Percentiles rank a stretch among this genome's conserved stretches.
Conservation (phyloP, 805 yeast species). For the Kuraishia borneana region DNA sequence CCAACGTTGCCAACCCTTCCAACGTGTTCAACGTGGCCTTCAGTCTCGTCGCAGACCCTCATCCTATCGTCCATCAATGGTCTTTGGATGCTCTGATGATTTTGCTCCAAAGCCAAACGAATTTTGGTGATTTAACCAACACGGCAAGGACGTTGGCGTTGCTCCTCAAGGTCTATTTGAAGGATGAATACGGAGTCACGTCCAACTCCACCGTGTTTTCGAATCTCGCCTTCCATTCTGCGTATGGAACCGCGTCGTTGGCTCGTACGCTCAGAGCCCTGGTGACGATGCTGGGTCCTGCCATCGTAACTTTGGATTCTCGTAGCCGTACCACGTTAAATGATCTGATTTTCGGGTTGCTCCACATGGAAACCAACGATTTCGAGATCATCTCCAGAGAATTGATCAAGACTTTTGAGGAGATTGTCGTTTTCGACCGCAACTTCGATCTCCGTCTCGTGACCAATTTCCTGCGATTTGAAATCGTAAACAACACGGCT, state of each 20-base stretch:
- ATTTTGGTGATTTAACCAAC: slow-evolving; percentile 12
- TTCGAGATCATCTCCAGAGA: slow-evolving; percentile 24
- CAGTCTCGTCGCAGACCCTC: slow-evolving; percentile 66
- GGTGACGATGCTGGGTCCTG: slow-evolving; percentile 50
- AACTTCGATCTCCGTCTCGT: slow-evolving; percentile 15
- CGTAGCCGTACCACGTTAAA: slow-evolving; percentile 19
- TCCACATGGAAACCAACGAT: slow-evolving; percentile 19
- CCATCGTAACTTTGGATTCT: slow-evolving; percentile 21
- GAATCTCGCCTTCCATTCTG: slow-evolving; percentile 34
- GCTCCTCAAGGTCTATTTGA: slow-evolving; percentile 25
- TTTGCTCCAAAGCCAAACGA: slow-evolving; percentile 41
- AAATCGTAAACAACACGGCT: slow-evolving; percentile 20
- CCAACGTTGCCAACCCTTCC: slow-evolving; percentile 23
- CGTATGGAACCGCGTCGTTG: slow-evolving; percentile 28
- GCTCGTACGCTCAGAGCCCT: slow-evolving; percentile 32
- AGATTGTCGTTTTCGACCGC: slow-evolving; percentile 34
- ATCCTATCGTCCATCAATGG: slow-evolving; percentile 74
- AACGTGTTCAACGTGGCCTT: slow-evolving; percentile 43
- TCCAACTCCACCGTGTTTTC: slow-evolving; percentile 31
- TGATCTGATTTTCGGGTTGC: slow-evolving; percentile 26
- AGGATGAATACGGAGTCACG: slow-evolving; percentile 40
- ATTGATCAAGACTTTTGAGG: slow-evolving; percentile 30
- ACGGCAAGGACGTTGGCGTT: slow-evolving; percentile 29
- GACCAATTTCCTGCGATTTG: slow-evolving; percentile 20
- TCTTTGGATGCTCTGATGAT: slow-evolving; percentile 48